Evolutionary conservation across 768 basidiomycete genomes (phyloP).

Genomic region (Crepidotus variabilis): DNA sequence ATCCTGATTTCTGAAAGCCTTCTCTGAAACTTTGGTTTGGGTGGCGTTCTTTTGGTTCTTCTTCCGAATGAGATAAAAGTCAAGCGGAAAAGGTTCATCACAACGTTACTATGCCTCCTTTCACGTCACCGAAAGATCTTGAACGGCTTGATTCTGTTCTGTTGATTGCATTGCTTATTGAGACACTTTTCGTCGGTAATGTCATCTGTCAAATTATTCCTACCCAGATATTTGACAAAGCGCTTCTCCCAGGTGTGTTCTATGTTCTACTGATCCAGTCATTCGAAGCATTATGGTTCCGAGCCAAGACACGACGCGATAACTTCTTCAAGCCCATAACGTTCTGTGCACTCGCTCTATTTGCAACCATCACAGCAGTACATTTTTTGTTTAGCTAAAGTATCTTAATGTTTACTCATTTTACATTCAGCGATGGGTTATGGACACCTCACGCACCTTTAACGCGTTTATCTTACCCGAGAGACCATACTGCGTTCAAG

Average conservation of each 20-base stretch:
- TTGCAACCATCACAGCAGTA: conserved; percentile 18
- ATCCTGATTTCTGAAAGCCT: too few species aligned
- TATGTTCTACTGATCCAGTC: conserved; percentile 16
- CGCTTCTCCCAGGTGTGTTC: conserved; percentile 11
- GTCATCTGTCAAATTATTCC: not conserved
- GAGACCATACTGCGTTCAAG: conserved; percentile 1
- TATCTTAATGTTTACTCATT: not conserved
- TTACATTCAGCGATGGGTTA: conserved; percentile 8
- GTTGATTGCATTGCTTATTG: conserved; percentile 13
- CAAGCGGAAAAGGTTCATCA: too few species aligned
- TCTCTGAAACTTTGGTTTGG: too few species aligned
- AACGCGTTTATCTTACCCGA: conserved; percentile 9
- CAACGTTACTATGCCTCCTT: too few species aligned
- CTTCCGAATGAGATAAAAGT: too few species aligned
- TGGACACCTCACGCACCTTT: conserved; percentile 7
- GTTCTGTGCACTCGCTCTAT: conserved; percentile 14
- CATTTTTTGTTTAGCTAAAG: not conserved
- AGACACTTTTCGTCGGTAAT: conserved; percentile 15
- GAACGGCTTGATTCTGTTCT: conserved; percentile 14
- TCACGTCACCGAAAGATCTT: conserved; percentile 18
- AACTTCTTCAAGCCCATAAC: conserved; percentile 17
- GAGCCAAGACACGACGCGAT: conserved; percentile 11
- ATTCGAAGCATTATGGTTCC: conserved; percentile 12
- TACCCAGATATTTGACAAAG: not conserved
- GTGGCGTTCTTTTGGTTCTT: too few species aligned